phyloP scores from a whole-genome alignment of 345 rosid species.

The Litchi chinensis region DNA sequence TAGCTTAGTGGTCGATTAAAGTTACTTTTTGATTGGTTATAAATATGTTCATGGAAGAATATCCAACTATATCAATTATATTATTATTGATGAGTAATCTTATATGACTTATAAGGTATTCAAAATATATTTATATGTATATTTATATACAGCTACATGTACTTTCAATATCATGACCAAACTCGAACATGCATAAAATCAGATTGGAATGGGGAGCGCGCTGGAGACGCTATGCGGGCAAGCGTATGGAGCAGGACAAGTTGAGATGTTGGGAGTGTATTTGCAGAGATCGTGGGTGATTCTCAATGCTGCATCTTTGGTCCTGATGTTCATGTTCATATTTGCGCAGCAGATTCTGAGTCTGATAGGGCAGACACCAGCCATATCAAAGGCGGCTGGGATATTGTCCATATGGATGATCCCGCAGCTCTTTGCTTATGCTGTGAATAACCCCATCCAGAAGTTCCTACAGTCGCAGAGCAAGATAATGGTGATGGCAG shows the following conservation, averaged over 20 bases:
- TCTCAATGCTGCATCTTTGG: conserved; percentile 55
- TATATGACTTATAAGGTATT: too few relatives aligned
- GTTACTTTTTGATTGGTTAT: too few relatives aligned
- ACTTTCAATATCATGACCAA: too few relatives aligned
- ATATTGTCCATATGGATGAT: conserved; percentile 74
- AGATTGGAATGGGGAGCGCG: conserved; percentile 99
- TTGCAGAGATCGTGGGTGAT: conserved; percentile 95
- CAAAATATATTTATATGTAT: too few relatives aligned
- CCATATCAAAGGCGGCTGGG: conserved; percentile 74
- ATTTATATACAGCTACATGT: too few relatives aligned
- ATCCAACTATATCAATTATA: too few relatives aligned
- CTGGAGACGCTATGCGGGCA: conserved; percentile 94
- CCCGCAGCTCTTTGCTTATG: conserved; percentile 83
- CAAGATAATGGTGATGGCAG: conserved; percentile 85
- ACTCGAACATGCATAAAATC: neutral
- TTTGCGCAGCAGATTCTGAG: conserved; percentile 56
- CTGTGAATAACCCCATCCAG: conserved; percentile 71
- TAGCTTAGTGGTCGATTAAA: too few relatives aligned
- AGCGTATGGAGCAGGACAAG: conserved; percentile 82
- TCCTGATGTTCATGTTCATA: conserved; percentile 57
- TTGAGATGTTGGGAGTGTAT: conserved; percentile 86
- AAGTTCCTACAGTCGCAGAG: conserved; percentile 92
- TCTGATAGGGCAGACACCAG: conserved; percentile 68
- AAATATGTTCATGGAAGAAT: too few relatives aligned
- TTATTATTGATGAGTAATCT: too few relatives aligned